Conservation (phyloP, 768 basidiomycete species). For the Mycena belliarum region DNA sequence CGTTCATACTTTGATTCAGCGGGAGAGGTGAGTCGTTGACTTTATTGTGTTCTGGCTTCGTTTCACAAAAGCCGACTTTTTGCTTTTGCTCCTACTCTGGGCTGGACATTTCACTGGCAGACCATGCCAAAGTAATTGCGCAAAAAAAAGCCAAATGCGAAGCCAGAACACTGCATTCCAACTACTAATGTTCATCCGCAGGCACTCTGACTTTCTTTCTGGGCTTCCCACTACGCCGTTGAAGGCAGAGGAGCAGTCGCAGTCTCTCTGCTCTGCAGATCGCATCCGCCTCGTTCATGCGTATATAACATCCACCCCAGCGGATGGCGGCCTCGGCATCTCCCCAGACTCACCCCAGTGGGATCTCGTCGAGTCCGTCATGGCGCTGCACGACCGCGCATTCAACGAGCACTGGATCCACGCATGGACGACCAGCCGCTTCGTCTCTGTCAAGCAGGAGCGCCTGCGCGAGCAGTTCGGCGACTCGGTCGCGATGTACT, state of each 20-base stretch:
- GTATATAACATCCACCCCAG: slow-evolving; percentile 65
- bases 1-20: slow-evolving; percentile 63
- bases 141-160: no score
- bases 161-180: no score
- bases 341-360: slow-evolving; percentile 71
- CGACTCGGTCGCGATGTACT: slow-evolving; percentile 83
- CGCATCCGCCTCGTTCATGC: slow-evolving; percentile 77
- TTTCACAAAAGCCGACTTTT: no score
- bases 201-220: slow-evolving; percentile 75
- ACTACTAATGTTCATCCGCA: slow-evolving; percentile 27
- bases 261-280: slow-evolving; percentile 66
- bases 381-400: slow-evolving; percentile 80
- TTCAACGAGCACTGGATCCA: slow-evolving; percentile 83
- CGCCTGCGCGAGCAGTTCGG: slow-evolving; percentile 83
- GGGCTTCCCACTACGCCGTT: slow-evolving; percentile 63
- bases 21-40: slow-evolving; percentile 67
- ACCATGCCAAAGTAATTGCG: no score
- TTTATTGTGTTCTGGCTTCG: no score
- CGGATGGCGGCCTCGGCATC: slow-evolving; percentile 86
- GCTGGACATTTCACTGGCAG: no score
- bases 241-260: slow-evolving; percentile 43
- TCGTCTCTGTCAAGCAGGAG: slow-evolving; percentile 65
- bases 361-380: slow-evolving; percentile 79
- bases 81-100: no score
- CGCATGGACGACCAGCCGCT: slow-evolving; percentile 67